Base-by-base conservation (phyloP, 495 filamentous ascomycete genomes). In the Neurospora sp. region DNA sequence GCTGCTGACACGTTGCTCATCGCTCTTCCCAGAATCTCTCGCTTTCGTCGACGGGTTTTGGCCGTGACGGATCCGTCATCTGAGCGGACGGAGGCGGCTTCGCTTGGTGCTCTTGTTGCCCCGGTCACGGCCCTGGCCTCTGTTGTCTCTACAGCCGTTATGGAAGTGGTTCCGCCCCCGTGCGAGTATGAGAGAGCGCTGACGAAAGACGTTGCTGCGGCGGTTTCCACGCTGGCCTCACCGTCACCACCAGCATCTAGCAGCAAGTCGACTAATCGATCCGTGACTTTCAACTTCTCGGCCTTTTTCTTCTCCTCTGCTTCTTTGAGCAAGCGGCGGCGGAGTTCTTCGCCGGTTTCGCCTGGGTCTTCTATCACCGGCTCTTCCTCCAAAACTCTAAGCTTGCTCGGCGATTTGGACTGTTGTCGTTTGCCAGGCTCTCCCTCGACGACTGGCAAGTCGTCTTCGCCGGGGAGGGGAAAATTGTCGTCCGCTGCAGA, bases 1-100 rank as follows among this genome's bases (percentile, higher is more conserved):
- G 77, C 79, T 0, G 82, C 80, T 1, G 86, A 88, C 0, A 83
- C 81, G 74, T 87, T 89, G 74, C 86, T 88, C 13, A 83, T 75
- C 0, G 83, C 86, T 42, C 87, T 82, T 36, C 86, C 86, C 3
- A 89, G 72, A 34, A 88, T 85, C 54, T 84, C 77, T 6, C 83
- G 82, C 39, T 83, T 82, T 8, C 84, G 79, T 1, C 82, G 78
- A 17, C 73, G 74, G 24, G 74, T 21, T n/a, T 42, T 70, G 31
- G 6, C 8, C 0, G 38, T 72, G 3, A 28, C 54, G 7, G 31
- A 24, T 43, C 45, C 38, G 37, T 43, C 48, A 21, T 59, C 39
- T 34, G 71, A 72, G 21, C 28, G 71, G 15, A 36, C 66, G 5
- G 54, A 62, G 54, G 15, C 54, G 54, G 54, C 24, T 62, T 62